Base-by-base conservation (phyloP, 345 rosid species). In the Excoecaria agallocha region DNA sequence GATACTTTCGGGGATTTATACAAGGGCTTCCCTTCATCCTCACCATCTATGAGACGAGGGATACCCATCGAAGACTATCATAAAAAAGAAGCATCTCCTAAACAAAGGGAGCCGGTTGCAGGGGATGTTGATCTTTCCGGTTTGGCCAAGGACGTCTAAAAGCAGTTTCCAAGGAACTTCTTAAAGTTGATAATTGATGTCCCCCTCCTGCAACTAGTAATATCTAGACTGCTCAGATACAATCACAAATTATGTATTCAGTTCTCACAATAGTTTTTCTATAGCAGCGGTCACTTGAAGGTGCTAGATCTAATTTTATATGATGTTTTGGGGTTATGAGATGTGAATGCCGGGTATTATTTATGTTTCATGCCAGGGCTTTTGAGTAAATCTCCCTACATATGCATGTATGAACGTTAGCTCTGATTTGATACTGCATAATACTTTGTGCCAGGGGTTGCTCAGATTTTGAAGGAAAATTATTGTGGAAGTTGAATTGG, bases 121-220 rank as follows among this genome's bases (percentile, higher is more conserved):
- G 87, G 88, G 3, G 66, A 82, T 52, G 45, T 86, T 63, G 96
- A 90, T 86, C 81, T 87, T 72, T 83, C 92, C 37, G 80, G 89
- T 70, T 74, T 92, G 81, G 88, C 87, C 63, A 86, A 72, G 77
- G 97, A 92, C 69, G 91, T 88, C 70, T 92, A 79, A 55, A 90
- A 39, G 61, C 22, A 61, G 57, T 22, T 12, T 39, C 46, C 22
- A 19, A 9, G 25, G 48, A 15, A 48, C 6, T 19, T 22, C 19
- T 19, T 13, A 2, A 30, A 22, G 9, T n/a, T 19, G 49, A 48
- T 30, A 51, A 59, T 4, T 20, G 52, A 6, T 24, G 54, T 55
- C 25, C 2, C 17, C 19, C 0, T 41, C 25, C 11, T 65, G 20
- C 38, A 17, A 6, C 12, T 56, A 41, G 52, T 20, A 0, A 20